A percentile compares a stretch with the other conserved stretches of the same genome.
Conservation (phyloP, 2,329 filamentous ascomycete genomes). For the Mycosphaerella arachidis region DNA sequence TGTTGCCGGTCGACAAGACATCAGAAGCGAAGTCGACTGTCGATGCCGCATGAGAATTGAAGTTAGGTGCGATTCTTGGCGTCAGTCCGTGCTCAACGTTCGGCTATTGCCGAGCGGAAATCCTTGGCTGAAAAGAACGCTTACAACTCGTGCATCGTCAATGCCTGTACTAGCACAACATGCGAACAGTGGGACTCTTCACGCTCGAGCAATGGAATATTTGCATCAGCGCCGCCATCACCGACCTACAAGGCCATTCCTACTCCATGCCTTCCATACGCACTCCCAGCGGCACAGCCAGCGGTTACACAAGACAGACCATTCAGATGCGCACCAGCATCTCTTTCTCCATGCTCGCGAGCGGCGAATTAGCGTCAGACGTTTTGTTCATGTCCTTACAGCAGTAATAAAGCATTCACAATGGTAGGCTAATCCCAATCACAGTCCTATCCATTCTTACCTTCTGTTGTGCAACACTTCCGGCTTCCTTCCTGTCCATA, state of each 20-base stretch:
- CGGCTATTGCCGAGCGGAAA: too few species aligned
- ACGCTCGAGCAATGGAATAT: neutral
- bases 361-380: conserved; percentile 14
- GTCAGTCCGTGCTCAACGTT: too few species aligned
- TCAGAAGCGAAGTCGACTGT: too few species aligned
- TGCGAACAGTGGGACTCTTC: neutral
- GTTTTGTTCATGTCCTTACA: conserved; percentile 6
- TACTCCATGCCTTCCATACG: neutral
- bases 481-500: conserved; percentile 2
- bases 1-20: neutral
- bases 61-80: too few species aligned
- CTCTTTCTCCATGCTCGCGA: neutral
- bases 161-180: neutral
- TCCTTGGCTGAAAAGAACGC: neutral
- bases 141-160: neutral
- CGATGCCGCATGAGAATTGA: too few species aligned
- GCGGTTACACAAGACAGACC: conserved; percentile 8
- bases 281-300: conserved; percentile 18
- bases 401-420: conserved; percentile 8
- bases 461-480: conserved; percentile 11
- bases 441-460: conserved; percentile 9
- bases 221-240: conserved; percentile 6
- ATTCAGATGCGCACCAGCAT: neutral
- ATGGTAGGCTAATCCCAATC: conserved; percentile 12
- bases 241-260: neutral